Percentiles rank a stretch among this genome's conserved stretches.
These are phyloP conservation scores for Polyporus tsugae DNA, from an alignment of 1,284 basidiomycete species.

Conservation along the genomic window DNA sequence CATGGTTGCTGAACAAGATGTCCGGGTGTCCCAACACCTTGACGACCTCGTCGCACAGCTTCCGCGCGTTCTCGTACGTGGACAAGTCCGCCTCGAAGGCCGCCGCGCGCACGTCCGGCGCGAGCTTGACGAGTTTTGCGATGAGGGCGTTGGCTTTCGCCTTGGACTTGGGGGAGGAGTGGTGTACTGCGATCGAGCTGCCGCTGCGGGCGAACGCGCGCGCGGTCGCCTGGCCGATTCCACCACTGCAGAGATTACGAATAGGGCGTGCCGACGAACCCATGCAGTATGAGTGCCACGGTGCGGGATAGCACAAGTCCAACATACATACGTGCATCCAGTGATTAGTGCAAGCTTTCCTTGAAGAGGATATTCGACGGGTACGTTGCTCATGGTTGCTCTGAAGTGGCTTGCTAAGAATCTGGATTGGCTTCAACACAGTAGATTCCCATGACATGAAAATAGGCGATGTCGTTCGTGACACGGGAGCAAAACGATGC, in stretches of 20 bases:
- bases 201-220: slow-evolving; percentile 53
- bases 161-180: slow-evolving; percentile 47
- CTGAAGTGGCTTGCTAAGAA: neutral
- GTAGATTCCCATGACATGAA: neutral
- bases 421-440: neutral
- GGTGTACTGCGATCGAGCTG: slow-evolving; percentile 61
- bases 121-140: slow-evolving; percentile 43
- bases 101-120: slow-evolving; percentile 45
- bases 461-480: neutral
- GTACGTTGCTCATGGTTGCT: neutral
- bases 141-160: slow-evolving; percentile 49
- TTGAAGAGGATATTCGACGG: slow-evolving; percentile 14
- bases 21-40: slow-evolving; percentile 55
- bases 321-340: slow-evolving; percentile 44
- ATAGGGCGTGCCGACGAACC: neutral
- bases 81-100: slow-evolving; percentile 58
- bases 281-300: neutral
- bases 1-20: slow-evolving; percentile 62
- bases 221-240: slow-evolving; percentile 60
- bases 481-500: neutral
- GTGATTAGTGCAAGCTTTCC: slow-evolving; percentile 40
- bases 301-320: neutral
- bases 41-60: slow-evolving; percentile 53
- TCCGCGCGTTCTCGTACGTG: slow-evolving; percentile 52
- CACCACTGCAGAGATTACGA: slow-evolving; percentile 47